Base-by-base conservation (phyloP, 805 yeast genomes). In the Candida manassasensis region DNA sequence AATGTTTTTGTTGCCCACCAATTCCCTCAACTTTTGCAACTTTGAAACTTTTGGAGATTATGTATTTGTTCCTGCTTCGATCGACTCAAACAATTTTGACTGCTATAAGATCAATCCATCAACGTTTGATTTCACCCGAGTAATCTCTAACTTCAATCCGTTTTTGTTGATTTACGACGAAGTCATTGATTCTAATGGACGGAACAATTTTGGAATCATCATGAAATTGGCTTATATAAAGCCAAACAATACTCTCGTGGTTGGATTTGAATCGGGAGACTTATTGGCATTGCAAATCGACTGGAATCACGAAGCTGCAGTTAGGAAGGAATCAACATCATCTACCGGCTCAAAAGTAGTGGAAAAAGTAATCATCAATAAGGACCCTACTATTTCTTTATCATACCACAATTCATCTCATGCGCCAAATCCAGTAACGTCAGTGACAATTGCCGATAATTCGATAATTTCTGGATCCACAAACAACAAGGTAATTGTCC, bases 221-320 rank as follows among this genome's bases (percentile, higher is more conserved):
- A 83, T 86, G 87, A 71, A 67, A 30, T 45, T 81, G 3, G 40
- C 49, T 1, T 70, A 75, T 55, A 46, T 70, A 1, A 47, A 46
- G 8, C 44, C 49, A 2, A 21, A 37, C 6, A 41, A 52, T 7
- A 37, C 55, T 1, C 48, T 77, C 12, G 55, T 56, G 12, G 62
- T 81, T 4, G 95, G 94, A 1, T 85, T 73, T 49, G 95, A 85
- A 52, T 79, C 84, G 12, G 95, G 95, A 0, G 79, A 75, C 45
- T 35, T 67, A 6, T 25, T 55, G 15, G 67, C 62, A 1, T 47
- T 57, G 19, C 26, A 41, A 4, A 38, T 63, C 4, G 55, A 49
- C 19, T 43, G 33, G 33, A 14, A 30, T 21, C 9, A 19, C 17
- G 18, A 30, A 6, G 22, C 7, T 21, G 10, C 10, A 21, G 7